Evolutionary conservation across 345 rosid species (phyloP).

Genomic region (Punica granatum): DNA sequence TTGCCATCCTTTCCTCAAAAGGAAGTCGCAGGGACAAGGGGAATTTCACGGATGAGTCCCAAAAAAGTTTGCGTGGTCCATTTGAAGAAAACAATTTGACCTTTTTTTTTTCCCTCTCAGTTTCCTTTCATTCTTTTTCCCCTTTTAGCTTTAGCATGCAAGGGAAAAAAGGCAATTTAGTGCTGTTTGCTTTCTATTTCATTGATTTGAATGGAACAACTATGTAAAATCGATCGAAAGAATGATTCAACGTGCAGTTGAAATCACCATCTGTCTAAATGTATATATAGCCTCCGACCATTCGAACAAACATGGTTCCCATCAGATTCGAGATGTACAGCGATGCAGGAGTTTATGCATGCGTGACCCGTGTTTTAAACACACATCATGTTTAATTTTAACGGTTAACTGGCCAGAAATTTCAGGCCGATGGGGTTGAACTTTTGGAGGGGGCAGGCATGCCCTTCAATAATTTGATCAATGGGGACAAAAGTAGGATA

Average conservation of each 20-base stretch:
- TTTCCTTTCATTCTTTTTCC: neutral
- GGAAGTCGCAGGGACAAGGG: neutral
- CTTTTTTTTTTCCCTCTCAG: too few species aligned
- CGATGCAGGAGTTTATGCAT: too few species aligned
- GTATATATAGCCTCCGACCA: too few species aligned
- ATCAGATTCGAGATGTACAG: too few species aligned
- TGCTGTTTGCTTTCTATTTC: too few species aligned
- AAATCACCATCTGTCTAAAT: too few species aligned
- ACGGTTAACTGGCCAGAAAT: constrained; percentile 4
- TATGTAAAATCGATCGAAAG: neutral
- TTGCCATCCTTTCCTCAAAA: constrained; percentile 4
- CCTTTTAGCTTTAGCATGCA: neutral
- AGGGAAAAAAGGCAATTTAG: neutral
- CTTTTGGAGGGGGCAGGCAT: neutral
- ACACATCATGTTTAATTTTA: too few species aligned
- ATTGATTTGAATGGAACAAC: neutral
- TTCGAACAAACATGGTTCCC: too few species aligned
- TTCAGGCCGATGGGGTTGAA: constrained; percentile 4
- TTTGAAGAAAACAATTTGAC: neutral
- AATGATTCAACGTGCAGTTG: too few species aligned
- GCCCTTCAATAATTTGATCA: constrained; percentile 6
- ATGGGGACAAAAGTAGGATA: constrained; percentile 4
- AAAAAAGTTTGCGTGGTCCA: neutral
- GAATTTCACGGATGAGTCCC: neutral
- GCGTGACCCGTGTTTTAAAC: too few species aligned